Evolutionary conservation across 345 rosid genomes (phyloP).

Genomic region (Turritis glabra): DNA sequence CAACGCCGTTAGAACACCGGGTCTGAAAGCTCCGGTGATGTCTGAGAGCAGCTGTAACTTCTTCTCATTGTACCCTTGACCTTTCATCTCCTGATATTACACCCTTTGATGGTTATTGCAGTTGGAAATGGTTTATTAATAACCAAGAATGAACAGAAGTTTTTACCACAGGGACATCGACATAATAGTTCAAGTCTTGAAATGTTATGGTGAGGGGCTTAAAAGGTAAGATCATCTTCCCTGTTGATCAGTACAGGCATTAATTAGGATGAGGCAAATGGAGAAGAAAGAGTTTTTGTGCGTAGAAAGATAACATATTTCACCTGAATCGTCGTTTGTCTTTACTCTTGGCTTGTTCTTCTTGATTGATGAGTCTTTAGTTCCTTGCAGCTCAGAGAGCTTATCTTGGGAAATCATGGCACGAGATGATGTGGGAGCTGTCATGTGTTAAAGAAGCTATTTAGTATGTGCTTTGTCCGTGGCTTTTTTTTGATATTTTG

Average conservation of each 20-base stretch:
- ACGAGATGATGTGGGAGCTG: slow-evolving; percentile 72
- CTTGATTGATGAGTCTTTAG: slow-evolving; percentile 24
- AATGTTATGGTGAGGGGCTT: slow-evolving; percentile 74
- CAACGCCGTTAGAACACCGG: slow-evolving; percentile 77
- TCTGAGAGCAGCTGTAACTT: slow-evolving; percentile 64
- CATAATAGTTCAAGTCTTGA: slow-evolving; percentile 62
- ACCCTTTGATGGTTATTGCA: neutral
- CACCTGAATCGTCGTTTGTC: slow-evolving; percentile 20
- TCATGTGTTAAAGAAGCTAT: neutral
- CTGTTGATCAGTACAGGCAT: slow-evolving; percentile 9
- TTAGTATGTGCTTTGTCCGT: neutral
- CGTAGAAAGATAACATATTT: neutral
- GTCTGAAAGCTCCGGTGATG: slow-evolving; percentile 65
- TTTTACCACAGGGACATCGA: slow-evolving; percentile 73
- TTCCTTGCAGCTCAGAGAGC: slow-evolving; percentile 49
- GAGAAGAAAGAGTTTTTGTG: slow-evolving; percentile 1
- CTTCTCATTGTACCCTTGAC: slow-evolving; percentile 47
- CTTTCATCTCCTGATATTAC: slow-evolving; percentile 57
- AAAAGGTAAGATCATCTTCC: slow-evolving; percentile 70
- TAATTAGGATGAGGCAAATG: neutral
- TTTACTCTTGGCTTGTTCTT: slow-evolving; percentile 19
- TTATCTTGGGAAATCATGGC: slow-evolving; percentile 67
- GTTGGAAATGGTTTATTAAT: neutral
- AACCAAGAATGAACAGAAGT: neutral
- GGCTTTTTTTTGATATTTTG: neutral